Evolutionary conservation across 345 rosid species (phyloP), one percentile per base, ranked within the genome.

Genomic region (Lepidium aucheri): DNA sequence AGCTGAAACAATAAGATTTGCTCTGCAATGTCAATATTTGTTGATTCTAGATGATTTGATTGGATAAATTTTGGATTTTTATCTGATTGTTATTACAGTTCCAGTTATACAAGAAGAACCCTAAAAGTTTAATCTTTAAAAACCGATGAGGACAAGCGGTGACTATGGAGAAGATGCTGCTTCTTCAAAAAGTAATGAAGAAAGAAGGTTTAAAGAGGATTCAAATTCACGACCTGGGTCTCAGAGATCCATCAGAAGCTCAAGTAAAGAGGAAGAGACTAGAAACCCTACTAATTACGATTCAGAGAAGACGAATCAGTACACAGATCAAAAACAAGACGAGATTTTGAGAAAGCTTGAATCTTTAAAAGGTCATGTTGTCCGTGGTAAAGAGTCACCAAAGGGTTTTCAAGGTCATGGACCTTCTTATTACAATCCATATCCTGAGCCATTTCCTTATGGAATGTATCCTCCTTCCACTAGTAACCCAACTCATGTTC

Each of bases 361-460:
- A 8, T 64, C 74, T 0, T 24, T 75, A 0, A 75, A 69, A 69
- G 75, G 9, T 44, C 74, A 70, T 50, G 14, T 75, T 18, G 61
- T 74, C 18, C 74, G 59, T 15, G 58, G 61, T 52, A 46, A 20
- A 20, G 33, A 34, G 16, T 28, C 74, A 32, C 68, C 28, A 10
- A 9, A 38, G 65, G 68, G 49, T 64, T 61, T 53, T 41, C 68
- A 52, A 33, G 67, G 20, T 5, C 74, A 68, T 2, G 79, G 78
- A 24, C 81, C 83, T 18, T 57, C 84, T 69, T 85, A 75, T 79
- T 74, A 76, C 63, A 73, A 65, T 63, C 83, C 77, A 44, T 69
- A 13, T 34, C 83, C 83, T 71, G 71, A 65, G 60, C 83, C 77
- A 44, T 69, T 14, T 34, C 83, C 83, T 71, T 82, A 76, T 67